phyloP scores from a whole-genome alignment of 2,329 filamentous ascomycete species.

The Dichotomopilus funicola region DNA sequence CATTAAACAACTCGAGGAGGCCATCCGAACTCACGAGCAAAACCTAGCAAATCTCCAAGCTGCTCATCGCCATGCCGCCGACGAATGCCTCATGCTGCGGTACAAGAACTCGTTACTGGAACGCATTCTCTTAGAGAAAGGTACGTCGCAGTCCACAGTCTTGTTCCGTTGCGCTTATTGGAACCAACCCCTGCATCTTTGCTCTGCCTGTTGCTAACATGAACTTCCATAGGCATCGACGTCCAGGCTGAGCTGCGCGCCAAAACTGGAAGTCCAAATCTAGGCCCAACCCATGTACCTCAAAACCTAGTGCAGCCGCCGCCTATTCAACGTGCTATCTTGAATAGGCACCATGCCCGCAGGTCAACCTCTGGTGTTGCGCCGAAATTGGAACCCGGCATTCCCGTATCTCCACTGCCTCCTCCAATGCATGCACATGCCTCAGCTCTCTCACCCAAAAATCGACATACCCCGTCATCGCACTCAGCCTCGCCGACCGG shows the following conservation, averaged over 20 bases:
- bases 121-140: conserved; percentile 92
- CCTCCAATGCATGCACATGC: conserved; percentile 42
- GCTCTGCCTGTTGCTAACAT: conserved; percentile 6
- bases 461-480: conserved; percentile 75
- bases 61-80: conserved; percentile 86
- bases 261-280: conserved; percentile 81
- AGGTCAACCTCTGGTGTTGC: conserved; percentile 67
- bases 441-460: conserved; percentile 60
- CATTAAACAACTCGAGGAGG: conserved; percentile 97
- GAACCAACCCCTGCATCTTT: not conserved
- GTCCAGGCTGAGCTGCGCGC: conserved; percentile 91
- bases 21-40: conserved; percentile 94
- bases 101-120: conserved; percentile 98
- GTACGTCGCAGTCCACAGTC: conserved; percentile 38
- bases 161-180: not conserved
- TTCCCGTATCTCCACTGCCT: conserved; percentile 35
- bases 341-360: conserved; percentile 70
- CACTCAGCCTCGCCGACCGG: conserved; percentile 56
- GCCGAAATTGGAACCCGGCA: conserved; percentile 61
- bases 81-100: conserved; percentile 95
- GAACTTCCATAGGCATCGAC: conserved; percentile 65
- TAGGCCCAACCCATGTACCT: conserved; percentile 61
- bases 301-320: conserved; percentile 66
- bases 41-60: conserved; percentile 88
- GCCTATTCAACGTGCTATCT: conserved; percentile 71